Percentiles rank a stretch among this genome's conserved stretches.
Evolutionary conservation across 805 yeast genomes (phyloP).

Genomic region (Wickerhamomyces alni): DNA sequence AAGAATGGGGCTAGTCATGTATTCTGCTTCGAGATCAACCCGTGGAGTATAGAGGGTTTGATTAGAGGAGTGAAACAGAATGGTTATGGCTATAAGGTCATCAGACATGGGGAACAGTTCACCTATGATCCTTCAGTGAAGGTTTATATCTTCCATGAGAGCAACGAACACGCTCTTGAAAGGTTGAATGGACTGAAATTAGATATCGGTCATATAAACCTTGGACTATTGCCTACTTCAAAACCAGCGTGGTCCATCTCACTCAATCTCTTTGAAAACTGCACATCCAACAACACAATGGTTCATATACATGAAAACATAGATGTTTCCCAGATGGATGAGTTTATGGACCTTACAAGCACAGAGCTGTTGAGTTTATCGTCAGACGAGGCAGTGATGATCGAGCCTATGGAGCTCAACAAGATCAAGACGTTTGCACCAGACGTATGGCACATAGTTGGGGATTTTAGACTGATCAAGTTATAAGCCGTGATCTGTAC

Average conservation of each 20-base stretch:
- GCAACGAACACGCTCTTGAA: constrained; percentile 44
- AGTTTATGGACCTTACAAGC: constrained; percentile 5
- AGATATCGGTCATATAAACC: constrained; percentile 53
- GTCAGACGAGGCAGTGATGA: neutral
- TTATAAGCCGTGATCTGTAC: no score
- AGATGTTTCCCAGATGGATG: constrained; percentile 33
- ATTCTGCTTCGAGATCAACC: constrained; percentile 79
- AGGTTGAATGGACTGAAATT: constrained; percentile 29
- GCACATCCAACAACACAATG: constrained; percentile 14
- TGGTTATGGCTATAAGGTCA: constrained; percentile 30
- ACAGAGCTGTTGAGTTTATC: constrained; percentile 3
- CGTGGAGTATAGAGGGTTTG: constrained; percentile 78
- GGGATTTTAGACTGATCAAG: constrained; percentile 26
- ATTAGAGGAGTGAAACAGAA: constrained; percentile 46
- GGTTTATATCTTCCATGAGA: constrained; percentile 50
- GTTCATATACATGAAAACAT: constrained; percentile 79
- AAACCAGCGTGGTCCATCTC: constrained; percentile 54
- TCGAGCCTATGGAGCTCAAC: constrained; percentile 38
- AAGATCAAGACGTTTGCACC: constrained; percentile 84
- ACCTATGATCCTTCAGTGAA: constrained; percentile 16
- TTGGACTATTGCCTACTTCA: constrained; percentile 77
- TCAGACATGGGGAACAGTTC: constrained; percentile 29
- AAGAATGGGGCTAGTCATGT: constrained; percentile 44
- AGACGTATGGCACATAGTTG: constrained; percentile 73
- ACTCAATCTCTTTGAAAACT: constrained; percentile 15